phyloP scores from a whole-genome alignment of 805 yeast genomes.

The Kluyveromyces starmeri region DNA sequence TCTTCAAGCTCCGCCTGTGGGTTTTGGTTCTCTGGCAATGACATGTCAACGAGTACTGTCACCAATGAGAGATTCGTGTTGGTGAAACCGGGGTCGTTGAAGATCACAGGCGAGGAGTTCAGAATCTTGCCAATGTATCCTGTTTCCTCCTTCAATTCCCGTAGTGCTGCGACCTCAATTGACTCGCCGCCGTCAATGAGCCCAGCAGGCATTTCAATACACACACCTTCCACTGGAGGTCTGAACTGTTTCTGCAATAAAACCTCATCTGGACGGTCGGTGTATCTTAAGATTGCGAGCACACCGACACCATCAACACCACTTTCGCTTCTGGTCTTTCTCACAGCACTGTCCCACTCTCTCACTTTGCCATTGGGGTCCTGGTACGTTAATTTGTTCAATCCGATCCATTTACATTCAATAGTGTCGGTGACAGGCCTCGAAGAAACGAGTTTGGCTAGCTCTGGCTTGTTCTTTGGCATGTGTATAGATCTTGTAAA shows the following conservation, averaged over 20 bases:
- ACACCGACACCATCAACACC: constrained; percentile 88
- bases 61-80: constrained; percentile 81
- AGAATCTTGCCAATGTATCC: constrained; percentile 72
- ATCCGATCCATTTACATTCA: constrained; percentile 59
- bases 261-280: constrained; percentile 40
- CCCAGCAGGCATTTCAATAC: constrained; percentile 95
- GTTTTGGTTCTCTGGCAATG: constrained; percentile 51
- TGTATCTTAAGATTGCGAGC: constrained; percentile 54
- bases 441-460: constrained; percentile 26
- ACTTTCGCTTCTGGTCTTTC: constrained; percentile 55
- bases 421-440: constrained; percentile 28
- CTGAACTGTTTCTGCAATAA: constrained; percentile 84
- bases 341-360: constrained; percentile 86
- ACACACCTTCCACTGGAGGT: constrained; percentile 83
- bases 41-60: constrained; percentile 66
- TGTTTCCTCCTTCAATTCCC: constrained; percentile 88
- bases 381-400: constrained; percentile 56
- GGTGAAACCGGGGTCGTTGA: constrained; percentile 81
- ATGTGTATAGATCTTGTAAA: constrained; percentile 2
- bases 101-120: constrained; percentile 40
- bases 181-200: constrained; percentile 78
- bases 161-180: constrained; percentile 67
- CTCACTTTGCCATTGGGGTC: constrained; percentile 65
- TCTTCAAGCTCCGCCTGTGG: constrained; percentile 79
- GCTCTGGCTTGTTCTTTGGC: constrained; percentile 30